A percentile compares a stretch with the other conserved stretches of the same genome.
These are phyloP conservation scores for Austroboletus novae-zelandiae DNA, from an alignment of 1,284 basidiomycete species.

Conservation along the genomic window DNA sequence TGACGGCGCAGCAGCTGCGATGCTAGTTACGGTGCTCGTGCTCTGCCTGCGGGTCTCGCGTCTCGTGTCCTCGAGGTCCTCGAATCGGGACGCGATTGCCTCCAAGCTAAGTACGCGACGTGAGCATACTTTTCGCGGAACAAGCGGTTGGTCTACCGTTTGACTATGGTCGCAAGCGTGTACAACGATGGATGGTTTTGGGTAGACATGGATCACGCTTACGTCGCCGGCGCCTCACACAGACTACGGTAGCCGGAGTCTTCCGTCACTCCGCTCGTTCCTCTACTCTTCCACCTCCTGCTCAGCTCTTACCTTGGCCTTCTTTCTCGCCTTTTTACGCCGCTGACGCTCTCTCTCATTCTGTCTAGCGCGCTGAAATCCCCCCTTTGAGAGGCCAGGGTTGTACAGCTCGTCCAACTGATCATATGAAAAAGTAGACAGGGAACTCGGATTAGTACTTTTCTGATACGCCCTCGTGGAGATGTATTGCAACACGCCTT, in stretches of 20 bases:
- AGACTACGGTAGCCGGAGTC: conserved; percentile 17
- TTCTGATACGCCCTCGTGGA: conserved; percentile 10
- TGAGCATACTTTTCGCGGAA: conserved; percentile 6
- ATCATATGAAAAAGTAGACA: conserved; percentile 5
- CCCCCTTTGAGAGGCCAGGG: conserved; percentile 72
- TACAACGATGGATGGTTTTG: conserved; percentile 52
- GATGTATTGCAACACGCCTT: conserved; percentile 52
- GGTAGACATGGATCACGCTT: conserved; percentile 21
- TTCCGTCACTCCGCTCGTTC: conserved; percentile 11
- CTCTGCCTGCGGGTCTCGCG: conserved; percentile 32
- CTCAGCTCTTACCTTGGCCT: conserved; percentile 35
- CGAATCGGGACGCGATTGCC: conserved; percentile 92
- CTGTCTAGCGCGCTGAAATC: conserved; percentile 63
- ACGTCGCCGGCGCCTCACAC: conserved; percentile 5
- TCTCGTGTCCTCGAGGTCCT: conserved; percentile 73
- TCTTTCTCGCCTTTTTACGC: conserved; percentile 70
- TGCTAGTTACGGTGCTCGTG: conserved; percentile 27
- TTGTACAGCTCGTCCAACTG: conserved; percentile 70
- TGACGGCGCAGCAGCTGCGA: conserved; percentile 36
- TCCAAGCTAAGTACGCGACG: conserved; percentile 56
- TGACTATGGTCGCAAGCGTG: conserved; percentile 77
- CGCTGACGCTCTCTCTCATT: conserved; percentile 68
- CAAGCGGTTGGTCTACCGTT: conserved; percentile 52
- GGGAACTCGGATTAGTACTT: conserved; percentile 15
- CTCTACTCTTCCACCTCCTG: conserved; percentile 8